Percentiles rank a stretch among this genome's conserved stretches.
Evolutionary conservation across 2,329 filamentous ascomycete species (phyloP).

Genomic region (Kalmusia sp.): DNA sequence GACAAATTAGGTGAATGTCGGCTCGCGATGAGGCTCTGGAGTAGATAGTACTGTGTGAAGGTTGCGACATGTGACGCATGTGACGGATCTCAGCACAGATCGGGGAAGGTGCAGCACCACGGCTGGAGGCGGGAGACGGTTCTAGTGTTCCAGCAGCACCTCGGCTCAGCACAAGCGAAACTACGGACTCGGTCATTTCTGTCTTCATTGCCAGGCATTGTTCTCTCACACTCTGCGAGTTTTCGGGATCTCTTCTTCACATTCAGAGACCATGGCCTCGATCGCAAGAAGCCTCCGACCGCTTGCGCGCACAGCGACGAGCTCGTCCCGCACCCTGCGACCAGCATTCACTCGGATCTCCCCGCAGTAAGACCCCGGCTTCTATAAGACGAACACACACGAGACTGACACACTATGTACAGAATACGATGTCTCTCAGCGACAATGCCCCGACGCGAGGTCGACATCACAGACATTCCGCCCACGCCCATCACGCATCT

Average conservation of each 20-base stretch:
- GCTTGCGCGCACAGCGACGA: conserved; percentile 36
- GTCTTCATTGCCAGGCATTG: neutral
- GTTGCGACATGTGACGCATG: conserved; percentile 13
- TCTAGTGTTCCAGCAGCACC: conserved; percentile 6
- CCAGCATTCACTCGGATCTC: conserved; percentile 35
- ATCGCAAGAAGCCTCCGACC: conserved; percentile 40
- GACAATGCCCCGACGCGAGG: conserved; percentile 45
- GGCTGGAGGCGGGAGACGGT: conserved; percentile 17
- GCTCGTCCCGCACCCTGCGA: conserved; percentile 34
- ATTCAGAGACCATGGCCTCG: conserved; percentile 34
- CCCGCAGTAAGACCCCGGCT: conserved; percentile 36
- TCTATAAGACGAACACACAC: neutral
- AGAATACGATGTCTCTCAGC: conserved; percentile 53
- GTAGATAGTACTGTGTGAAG: neutral
- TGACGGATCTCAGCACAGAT: conserved; percentile 10
- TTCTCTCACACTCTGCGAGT: conserved; percentile 5
- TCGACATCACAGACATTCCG: conserved; percentile 73
- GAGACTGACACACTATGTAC: conserved; percentile 7
- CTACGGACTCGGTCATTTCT: neutral
- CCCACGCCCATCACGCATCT: conserved; percentile 94
- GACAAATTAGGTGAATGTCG: neutral
- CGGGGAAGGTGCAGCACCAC: conserved; percentile 13
- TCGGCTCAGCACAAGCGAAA: conserved; percentile 17
- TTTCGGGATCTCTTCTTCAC: conserved; percentile 1
- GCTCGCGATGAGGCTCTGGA: neutral